A percentile compares a stretch with the other conserved stretches of the same genome.
phyloP scores from a whole-genome alignment of 2,329 filamentous ascomycete species.

The Fusarium sacchari region DNA sequence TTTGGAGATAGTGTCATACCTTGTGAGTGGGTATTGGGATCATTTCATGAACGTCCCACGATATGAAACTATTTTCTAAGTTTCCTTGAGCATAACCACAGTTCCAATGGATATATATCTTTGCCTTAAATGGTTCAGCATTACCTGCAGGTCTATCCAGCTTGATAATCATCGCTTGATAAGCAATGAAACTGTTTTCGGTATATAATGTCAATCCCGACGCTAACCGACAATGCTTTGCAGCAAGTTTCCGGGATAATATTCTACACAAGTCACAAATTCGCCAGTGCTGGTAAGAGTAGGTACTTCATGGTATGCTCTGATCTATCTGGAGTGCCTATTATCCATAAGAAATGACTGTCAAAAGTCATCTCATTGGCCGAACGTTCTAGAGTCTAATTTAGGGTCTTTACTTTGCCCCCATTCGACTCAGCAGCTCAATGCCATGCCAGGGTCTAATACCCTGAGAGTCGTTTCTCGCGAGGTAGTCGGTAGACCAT shows the following conservation, averaged over 20 bases:
- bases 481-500: rapidly evolving
- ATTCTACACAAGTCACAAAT: rapidly evolving
- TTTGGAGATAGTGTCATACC: not conserved
- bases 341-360: rapidly evolving
- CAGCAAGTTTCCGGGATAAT: not conserved
- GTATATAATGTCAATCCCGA: not conserved
- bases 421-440: rapidly evolving
- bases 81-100: rapidly evolving
- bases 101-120: rapidly evolving
- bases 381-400: rapidly evolving
- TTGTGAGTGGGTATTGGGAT: rapidly evolving
- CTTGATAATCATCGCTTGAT: not conserved
- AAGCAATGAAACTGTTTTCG: rapidly evolving
- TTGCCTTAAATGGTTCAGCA: rapidly evolving
- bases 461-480: rapidly evolving
- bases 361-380: rapidly evolving
- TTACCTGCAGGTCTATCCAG: rapidly evolving
- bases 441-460: rapidly evolving
- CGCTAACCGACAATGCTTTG: not conserved
- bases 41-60: rapidly evolving
- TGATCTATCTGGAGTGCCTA: rapidly evolving
- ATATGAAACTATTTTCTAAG: not conserved
- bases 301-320: rapidly evolving
- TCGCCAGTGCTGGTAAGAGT: rapidly evolving
- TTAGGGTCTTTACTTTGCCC: rapidly evolving